These are phyloP conservation scores for Lactarius hatsudake DNA, from an alignment of 768 basidiomycete species.

Conservation along the genomic window DNA sequence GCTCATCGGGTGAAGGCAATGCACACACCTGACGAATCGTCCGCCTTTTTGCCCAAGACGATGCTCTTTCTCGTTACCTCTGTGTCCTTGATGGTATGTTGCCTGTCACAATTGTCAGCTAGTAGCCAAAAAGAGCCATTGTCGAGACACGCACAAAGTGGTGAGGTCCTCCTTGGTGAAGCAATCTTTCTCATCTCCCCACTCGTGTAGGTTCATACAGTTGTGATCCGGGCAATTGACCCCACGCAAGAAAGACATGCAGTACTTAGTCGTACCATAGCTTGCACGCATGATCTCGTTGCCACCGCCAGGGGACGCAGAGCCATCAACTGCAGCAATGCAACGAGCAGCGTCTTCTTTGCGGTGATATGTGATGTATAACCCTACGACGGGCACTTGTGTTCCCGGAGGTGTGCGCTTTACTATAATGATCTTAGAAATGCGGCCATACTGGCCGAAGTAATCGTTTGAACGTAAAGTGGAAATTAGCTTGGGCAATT, in stretches of 20 bases:
- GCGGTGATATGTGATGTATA: slow-evolving; percentile 94
- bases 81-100: slow-evolving; percentile 90
- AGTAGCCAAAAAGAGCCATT: slow-evolving; percentile 6
- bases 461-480: slow-evolving; percentile 93
- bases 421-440: slow-evolving; percentile 89
- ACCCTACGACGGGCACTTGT: slow-evolving; percentile 74
- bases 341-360: slow-evolving; percentile 93
- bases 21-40: slow-evolving; percentile 37
- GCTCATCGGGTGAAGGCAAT: background rate
- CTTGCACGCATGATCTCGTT: slow-evolving; percentile 90
- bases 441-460: slow-evolving; percentile 98
- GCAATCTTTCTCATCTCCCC: slow-evolving; percentile 98
- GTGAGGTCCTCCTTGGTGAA: slow-evolving; percentile 96
- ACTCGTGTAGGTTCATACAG: slow-evolving; percentile 95
- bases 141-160: slow-evolving; percentile 61
- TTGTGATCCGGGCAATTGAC: slow-evolving; percentile 79
- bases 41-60: slow-evolving; percentile 52
- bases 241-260: slow-evolving; percentile 90
- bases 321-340: slow-evolving; percentile 90
- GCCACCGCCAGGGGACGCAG: slow-evolving; percentile 84
- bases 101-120: slow-evolving; percentile 44
- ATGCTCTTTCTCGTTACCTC: slow-evolving; percentile 60
- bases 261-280: slow-evolving; percentile 96
- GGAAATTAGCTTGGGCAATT: slow-evolving; percentile 65
- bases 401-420: slow-evolving; percentile 81